phyloP scores from a whole-genome alignment of 2,329 filamentous ascomycete genomes.

The Colletotrichum noveboracense region DNA sequence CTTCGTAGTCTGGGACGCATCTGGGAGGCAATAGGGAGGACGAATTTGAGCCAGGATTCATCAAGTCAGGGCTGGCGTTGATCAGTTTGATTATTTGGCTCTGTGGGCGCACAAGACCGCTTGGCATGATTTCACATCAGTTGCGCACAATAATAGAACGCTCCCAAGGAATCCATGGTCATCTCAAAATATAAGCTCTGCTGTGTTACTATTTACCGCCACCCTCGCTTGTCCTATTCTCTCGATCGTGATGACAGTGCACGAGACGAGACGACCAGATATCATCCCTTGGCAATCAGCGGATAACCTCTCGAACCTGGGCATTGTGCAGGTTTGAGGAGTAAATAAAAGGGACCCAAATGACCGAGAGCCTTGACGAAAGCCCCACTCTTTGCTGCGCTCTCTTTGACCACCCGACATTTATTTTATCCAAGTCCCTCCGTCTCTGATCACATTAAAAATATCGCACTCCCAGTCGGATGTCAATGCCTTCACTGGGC shows the following conservation, averaged over 20 bases:
- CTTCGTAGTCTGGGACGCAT: no score
- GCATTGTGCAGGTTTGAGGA: background rate
- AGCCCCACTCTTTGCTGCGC: background rate
- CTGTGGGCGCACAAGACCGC: background rate
- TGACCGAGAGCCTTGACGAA: background rate
- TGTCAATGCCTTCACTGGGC: no score
- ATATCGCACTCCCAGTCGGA: no score
- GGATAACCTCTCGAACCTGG: background rate
- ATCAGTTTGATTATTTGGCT: background rate
- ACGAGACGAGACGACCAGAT: no score
- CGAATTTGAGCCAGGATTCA: background rate
- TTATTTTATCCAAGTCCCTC: background rate
- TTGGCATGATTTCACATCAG: background rate
- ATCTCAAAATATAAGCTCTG: background rate
- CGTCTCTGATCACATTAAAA: background rate
- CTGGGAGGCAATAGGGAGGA: no score
- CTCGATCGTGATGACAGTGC: background rate
- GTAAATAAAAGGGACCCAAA: background rate
- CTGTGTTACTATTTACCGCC: fast-evolving
- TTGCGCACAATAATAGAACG: fast-evolving
- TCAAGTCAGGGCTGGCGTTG: background rate
- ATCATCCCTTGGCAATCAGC: fast-evolving
- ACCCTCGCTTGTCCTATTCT: background rate
- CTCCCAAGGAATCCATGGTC: background rate
- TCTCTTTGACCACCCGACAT: background rate